A percentile compares a stretch with the other conserved stretches of the same genome.
Evolutionary conservation across 2,329 filamentous ascomycete species (phyloP).

Genomic region (Microdochium trichocladiopsis): DNA sequence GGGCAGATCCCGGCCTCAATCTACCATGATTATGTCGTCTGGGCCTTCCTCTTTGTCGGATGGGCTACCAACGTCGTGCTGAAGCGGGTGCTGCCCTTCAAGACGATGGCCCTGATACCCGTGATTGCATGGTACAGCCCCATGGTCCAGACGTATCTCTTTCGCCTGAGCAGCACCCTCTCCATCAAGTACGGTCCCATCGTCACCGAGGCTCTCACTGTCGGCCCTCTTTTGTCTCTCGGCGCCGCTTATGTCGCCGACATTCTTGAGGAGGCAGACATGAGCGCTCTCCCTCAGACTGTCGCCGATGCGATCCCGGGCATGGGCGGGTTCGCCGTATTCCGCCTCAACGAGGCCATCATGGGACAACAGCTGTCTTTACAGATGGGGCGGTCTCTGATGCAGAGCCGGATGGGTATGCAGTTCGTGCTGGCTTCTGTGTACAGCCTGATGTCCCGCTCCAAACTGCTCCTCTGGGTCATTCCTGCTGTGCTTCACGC

Average conservation of each 20-base stretch:
- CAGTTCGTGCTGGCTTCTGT: slow-evolving; percentile 59
- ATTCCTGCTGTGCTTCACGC: slow-evolving; percentile 70
- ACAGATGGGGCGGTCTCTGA: slow-evolving; percentile 52
- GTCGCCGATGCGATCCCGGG: slow-evolving; percentile 59
- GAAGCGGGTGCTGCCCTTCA: slow-evolving; percentile 37
- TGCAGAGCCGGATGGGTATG: slow-evolving; percentile 65
- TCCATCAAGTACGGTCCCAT: slow-evolving; percentile 68
- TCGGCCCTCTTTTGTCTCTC: slow-evolving; percentile 62
- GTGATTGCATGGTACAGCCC: slow-evolving; percentile 72
- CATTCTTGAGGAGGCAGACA: slow-evolving; percentile 53
- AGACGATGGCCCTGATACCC: slow-evolving; percentile 52
- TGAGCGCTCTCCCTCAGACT: slow-evolving; percentile 47
- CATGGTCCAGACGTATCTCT: slow-evolving; percentile 64
- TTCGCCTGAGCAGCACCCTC: slow-evolving; percentile 55
- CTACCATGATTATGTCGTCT: slow-evolving; percentile 63
- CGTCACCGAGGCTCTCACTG: slow-evolving; percentile 65
- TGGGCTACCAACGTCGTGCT: slow-evolving; percentile 61
- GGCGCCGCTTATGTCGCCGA: slow-evolving; percentile 57
- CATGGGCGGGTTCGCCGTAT: slow-evolving; percentile 58
- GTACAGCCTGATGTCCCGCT: slow-evolving; percentile 63
- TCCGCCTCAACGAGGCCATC: slow-evolving; percentile 41
- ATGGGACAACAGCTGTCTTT: slow-evolving; percentile 32
- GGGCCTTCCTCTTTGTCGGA: slow-evolving; percentile 61
- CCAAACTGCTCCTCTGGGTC: slow-evolving; percentile 57
- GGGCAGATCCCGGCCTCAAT: slow-evolving; percentile 72